Base-by-base conservation (phyloP, 768 basidiomycete genomes). In the Phanerochaete carnosa region DNA sequence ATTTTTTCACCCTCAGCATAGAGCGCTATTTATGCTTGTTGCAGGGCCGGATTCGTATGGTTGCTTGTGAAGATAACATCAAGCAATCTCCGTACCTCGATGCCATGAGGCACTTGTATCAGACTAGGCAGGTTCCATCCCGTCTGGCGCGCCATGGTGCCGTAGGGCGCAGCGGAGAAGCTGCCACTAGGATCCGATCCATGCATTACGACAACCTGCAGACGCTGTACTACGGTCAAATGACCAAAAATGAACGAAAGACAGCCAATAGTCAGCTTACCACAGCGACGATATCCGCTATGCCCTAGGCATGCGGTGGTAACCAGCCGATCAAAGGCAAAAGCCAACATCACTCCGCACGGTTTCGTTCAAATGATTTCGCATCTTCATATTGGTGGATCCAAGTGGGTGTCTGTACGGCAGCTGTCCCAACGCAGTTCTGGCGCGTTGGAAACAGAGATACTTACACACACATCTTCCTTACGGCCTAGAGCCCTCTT, bases 41-140 rank as follows among this genome's bases (percentile, higher is more conserved):
- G 11, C 19, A 19, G 11, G 19, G 19, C 39, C 16, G 8, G 19
- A 43, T 43, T 43, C 19, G 33, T 15, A 19, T 52, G 51, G 16
- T 52, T n/a, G 19, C 32, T 15, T 52, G n/a, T 23, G 30, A 23
- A 43, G 54, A 55, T 39, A 55, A 12, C 54, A 43, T 35, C 33
- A 43, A 33, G 29, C 23, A 15, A 43, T 26, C 33, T 35, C 39
- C 32, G 54, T 55, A 55, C 54, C 54, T 55, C 23, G 35, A 13
- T 13, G 37, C 54, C 54, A 55, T 55, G 54, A 55, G 54, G 54
- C 25, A 15, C 32, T 35, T 13, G 37, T 23, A 55, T 55, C 54
- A 55, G 35, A 43, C 35, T 8, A 25, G 32, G 35, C 13, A 29
- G 54, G 22, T 22, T 26, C 19, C n/a, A 33, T 26, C 35, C 35